phyloP scores from a whole-genome alignment of 225 moss, liverwort and hornwort genomes.

The Straminergon stramineum region DNA sequence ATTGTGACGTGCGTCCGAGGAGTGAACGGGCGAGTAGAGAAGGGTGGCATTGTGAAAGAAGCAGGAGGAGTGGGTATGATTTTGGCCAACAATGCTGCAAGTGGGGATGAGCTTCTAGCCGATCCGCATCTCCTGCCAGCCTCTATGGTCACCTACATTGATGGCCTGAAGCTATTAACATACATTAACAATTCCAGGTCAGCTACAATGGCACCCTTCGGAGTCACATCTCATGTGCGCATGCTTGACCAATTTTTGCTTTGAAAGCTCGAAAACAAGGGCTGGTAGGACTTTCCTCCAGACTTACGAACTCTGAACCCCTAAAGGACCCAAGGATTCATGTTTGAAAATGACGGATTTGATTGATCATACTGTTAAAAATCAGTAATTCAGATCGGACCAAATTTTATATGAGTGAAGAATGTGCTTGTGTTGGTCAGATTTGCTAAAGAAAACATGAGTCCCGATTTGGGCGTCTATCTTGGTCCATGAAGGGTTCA shows the following conservation, averaged over 20 bases:
- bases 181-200: slow-evolving; percentile 49
- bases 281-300: background rate
- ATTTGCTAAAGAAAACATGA: background rate
- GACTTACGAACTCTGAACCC: background rate
- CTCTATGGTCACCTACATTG: slow-evolving; percentile 18
- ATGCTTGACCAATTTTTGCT: background rate
- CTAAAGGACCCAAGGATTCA: background rate
- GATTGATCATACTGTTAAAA: background rate
- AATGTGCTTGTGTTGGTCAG: background rate
- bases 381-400: background rate
- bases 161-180: slow-evolving; percentile 16
- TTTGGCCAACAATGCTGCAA: slow-evolving; percentile 40
- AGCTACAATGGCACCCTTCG: background rate
- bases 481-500: background rate
- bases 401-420: background rate
- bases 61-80: slow-evolving; percentile 63
- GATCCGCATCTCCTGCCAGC: slow-evolving; percentile 81
- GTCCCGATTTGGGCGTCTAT: background rate
- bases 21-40: slow-evolving; percentile 54
- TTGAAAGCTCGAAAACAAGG: background rate
- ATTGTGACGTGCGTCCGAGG: slow-evolving; percentile 63
- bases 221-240: background rate
- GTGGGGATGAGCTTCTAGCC: slow-evolving; percentile 46
- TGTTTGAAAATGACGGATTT: background rate
- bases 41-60: slow-evolving; percentile 45